phyloP scores from a whole-genome alignment of 306 rosid species.

The Rubus idaeus region DNA sequence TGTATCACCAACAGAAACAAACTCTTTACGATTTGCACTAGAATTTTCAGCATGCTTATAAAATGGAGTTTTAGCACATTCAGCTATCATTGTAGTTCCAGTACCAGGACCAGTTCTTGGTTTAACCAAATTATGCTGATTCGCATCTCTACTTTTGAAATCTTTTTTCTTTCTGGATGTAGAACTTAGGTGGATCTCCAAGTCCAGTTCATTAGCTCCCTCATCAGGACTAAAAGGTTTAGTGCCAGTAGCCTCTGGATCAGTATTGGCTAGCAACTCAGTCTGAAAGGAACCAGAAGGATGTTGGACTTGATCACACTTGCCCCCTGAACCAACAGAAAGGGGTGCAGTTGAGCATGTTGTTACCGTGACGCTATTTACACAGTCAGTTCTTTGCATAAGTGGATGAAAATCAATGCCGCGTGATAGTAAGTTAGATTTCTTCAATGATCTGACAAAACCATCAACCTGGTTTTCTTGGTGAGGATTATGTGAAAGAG shows the following conservation, averaged over 20 bases:
- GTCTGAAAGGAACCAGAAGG: constrained; percentile 40
- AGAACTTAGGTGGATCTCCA: constrained; percentile 79
- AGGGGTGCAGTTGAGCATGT: constrained; percentile 22
- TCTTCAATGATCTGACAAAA: constrained; percentile 45
- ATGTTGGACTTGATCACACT: constrained; percentile 28
- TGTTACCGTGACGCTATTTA: constrained; percentile 2
- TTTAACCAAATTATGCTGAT: constrained; percentile 33
- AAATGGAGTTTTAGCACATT: constrained; percentile 26
- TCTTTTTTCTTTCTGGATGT: constrained; percentile 49
- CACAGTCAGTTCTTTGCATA: constrained; percentile 67
- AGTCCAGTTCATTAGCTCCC: constrained; percentile 67
- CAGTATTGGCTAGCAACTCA: constrained; percentile 29
- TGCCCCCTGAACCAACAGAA: constrained; percentile 28
- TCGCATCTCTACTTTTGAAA: constrained; percentile 34
- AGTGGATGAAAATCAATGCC: constrained; percentile 96
- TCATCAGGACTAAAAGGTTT: constrained; percentile 34
- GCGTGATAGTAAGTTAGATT: constrained; percentile 41
- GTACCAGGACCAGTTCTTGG: constrained; percentile 33
- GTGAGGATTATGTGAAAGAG: constrained; percentile 65
- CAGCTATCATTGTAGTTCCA: constrained; percentile 29
- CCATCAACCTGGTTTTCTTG: constrained; percentile 50
- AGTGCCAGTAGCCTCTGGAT: constrained; percentile 32
- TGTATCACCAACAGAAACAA: constrained; percentile 40
- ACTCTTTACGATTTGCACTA: constrained; percentile 32
- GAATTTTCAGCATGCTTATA: constrained; percentile 37